Evolutionary conservation across 352 stramenopile species (phyloP).

Genomic region (Pythium brachiatum): DNA sequence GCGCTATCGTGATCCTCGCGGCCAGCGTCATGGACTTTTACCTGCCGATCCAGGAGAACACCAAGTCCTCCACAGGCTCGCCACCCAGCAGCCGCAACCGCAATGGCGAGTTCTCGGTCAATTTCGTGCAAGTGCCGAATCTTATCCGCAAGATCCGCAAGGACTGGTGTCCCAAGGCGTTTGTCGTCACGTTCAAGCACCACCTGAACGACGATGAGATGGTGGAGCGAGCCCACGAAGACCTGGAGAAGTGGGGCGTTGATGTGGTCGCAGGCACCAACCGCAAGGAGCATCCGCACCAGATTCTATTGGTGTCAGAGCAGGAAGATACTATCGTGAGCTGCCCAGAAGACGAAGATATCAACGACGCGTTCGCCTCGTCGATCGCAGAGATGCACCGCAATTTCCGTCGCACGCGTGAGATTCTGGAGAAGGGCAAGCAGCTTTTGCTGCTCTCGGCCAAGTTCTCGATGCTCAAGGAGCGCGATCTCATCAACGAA

Average conservation of each 20-base stretch:
- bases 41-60: slow-evolving; percentile 37
- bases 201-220: slow-evolving; percentile 62
- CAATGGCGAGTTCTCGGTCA: slow-evolving; percentile 68
- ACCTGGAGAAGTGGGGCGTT: slow-evolving; percentile 80
- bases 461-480: slow-evolving; percentile 88
- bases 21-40: slow-evolving; percentile 85
- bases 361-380: slow-evolving; percentile 77
- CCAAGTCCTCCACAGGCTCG: slow-evolving; percentile 9
- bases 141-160: slow-evolving; percentile 79
- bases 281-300: slow-evolving; percentile 38
- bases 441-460: slow-evolving; percentile 74
- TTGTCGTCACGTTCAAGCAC: slow-evolving; percentile 79
- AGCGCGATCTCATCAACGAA: slow-evolving; percentile 83
- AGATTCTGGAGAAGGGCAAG: slow-evolving; percentile 80
- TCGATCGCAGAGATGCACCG: slow-evolving; percentile 73
- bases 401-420: slow-evolving; percentile 64
- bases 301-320: slow-evolving; percentile 79
- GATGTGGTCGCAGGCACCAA: slow-evolving; percentile 76
- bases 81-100: background rate
- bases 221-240: slow-evolving; percentile 62
- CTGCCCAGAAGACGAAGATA: slow-evolving; percentile 70
- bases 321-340: slow-evolving; percentile 81
- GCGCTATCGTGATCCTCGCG: slow-evolving; percentile 66
- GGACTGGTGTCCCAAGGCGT: slow-evolving; percentile 78
- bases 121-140: slow-evolving; percentile 78